phyloP scores from a whole-genome alignment of 2,329 filamentous ascomycete genomes.

The Aspergillus calidoustus region DNA sequence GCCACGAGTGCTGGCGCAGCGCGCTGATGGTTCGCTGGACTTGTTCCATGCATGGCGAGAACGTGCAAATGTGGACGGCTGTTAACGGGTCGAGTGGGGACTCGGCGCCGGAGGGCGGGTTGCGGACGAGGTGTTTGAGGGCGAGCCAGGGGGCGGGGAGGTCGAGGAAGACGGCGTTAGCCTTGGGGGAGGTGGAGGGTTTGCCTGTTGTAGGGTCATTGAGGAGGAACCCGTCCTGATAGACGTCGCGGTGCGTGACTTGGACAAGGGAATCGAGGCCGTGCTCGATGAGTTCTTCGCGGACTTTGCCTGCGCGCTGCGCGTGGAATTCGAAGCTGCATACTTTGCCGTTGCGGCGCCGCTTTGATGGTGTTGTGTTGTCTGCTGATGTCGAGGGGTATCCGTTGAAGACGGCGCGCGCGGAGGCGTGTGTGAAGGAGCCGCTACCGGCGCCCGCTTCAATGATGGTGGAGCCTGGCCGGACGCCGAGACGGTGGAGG shows the following conservation, averaged over 20 bases:
- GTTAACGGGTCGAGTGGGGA: conserved; percentile 72
- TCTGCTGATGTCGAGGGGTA: conserved; percentile 35
- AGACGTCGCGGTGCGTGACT: conserved; percentile 55
- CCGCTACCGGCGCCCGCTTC: conserved; percentile 59
- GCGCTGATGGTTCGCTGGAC: conserved; percentile 82
- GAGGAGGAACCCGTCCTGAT: conserved; percentile 53
- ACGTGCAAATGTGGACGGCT: conserved; percentile 83
- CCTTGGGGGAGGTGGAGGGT: conserved; percentile 42
- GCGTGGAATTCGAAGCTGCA: conserved; percentile 57
- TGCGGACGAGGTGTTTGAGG: conserved; percentile 51
- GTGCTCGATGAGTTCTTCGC: conserved; percentile 49
- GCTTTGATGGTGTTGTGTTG: conserved; percentile 15
- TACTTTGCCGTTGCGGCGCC: conserved; percentile 47
- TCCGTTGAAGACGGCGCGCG: conserved; percentile 55
- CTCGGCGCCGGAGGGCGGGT: conserved; percentile 34
- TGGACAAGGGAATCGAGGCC: conserved; percentile 50
- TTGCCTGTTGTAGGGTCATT: not conserved
- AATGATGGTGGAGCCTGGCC: conserved; percentile 52
- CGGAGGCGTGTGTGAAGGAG: conserved; percentile 57
- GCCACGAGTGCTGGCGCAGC: conserved; percentile 82
- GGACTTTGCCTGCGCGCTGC: conserved; percentile 47
- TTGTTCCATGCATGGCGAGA: conserved; percentile 97
- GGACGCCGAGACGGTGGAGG: conserved; percentile 52
- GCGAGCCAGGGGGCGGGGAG: conserved; percentile 57
- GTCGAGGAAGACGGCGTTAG: conserved; percentile 55